phyloP scores from a whole-genome alignment of 176 grass and related monocot genomes.

The Oryza punctata region DNA sequence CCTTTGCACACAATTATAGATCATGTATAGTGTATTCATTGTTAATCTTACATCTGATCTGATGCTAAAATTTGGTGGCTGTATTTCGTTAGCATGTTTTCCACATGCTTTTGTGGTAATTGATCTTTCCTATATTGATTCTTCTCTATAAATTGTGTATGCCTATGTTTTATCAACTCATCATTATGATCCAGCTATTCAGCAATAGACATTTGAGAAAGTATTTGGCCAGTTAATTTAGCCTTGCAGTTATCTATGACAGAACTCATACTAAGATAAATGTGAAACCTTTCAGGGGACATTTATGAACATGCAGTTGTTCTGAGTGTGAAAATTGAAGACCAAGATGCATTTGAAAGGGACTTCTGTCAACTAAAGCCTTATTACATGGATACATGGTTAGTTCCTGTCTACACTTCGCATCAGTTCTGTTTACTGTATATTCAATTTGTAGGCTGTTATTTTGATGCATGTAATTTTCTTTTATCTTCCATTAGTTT shows the following conservation, averaged over 20 bases:
- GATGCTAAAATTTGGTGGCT: background rate
- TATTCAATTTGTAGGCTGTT: background rate
- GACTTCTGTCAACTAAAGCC: slow-evolving; percentile 97
- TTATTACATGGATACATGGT: slow-evolving; percentile 94
- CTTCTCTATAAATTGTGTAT: background rate
- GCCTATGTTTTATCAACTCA: background rate
- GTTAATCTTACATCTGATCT: background rate
- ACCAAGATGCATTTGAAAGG: slow-evolving; percentile 94
- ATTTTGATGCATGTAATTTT: background rate
- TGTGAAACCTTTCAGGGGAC: slow-evolving; percentile 63
- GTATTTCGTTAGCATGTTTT: background rate
- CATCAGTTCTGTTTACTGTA: slow-evolving; percentile 10
- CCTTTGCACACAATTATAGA: background rate
- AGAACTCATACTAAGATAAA: slow-evolving; percentile 12
- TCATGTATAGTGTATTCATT: background rate
- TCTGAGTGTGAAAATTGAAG: slow-evolving; percentile 95
- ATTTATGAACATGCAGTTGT: slow-evolving; percentile 90
- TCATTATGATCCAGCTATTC: slow-evolving; percentile 3
- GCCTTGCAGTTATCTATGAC: background rate
- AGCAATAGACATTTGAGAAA: background rate
- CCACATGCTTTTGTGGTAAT: background rate
- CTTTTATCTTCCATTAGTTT: background rate
- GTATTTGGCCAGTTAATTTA: background rate
- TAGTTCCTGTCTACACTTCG: slow-evolving; percentile 14
- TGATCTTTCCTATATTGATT: background rate